Evolutionary conservation across 225 moss, liverwort and hornwort genomes (phyloP), one percentile per base, ranked within the genome.

Genomic region (Sphagnum contortum): DNA sequence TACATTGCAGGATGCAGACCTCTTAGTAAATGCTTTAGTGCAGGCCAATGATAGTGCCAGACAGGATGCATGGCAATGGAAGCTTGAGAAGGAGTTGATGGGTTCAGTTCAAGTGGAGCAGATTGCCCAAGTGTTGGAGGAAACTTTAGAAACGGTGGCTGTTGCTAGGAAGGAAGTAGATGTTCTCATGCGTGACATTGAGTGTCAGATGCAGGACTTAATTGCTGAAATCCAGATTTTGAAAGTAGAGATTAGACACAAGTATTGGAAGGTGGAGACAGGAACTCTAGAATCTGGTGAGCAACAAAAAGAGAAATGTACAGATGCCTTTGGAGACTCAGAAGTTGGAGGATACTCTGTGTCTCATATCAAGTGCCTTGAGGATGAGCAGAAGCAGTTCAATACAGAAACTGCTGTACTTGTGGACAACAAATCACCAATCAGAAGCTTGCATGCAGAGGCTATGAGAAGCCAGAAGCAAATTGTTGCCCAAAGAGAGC

Each of bases 31-130:
- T 83, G 88, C 92, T 5, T 78, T 96, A 8, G 90, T 96, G 12
- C 81, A 73, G 75, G 95, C 87, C 57, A 90, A 96, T 64, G 92
- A 96, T 72, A 84, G 71, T 61, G 88, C 93, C 8, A 94, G 90
- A 58, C 83, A 90, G 61, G 60, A 68, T 69, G 76, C 73, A 8
- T 55, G 6, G 13, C 76, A 82, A 62, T 91, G 85, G 87, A 87
- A 79, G 70, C 64, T 66, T 12, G 89, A 96, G 69, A 88, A 70
- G 63, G 86, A 88, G 44, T 80, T 64, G 56, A 70, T 88, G 44
- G 66, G 73, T 6, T 57, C 73, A 5, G 63, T 65, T 45, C 85
- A 77, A 66, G 70, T 61, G 45, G 80, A 75, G 70, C 74, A 84
- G 73, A 70, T 61, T 60, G 63, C 70, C 12, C 59, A 71, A 70